Evolutionary conservation across 2,329 filamentous ascomycete genomes (phyloP).

Genomic region (Beauveria australis): DNA sequence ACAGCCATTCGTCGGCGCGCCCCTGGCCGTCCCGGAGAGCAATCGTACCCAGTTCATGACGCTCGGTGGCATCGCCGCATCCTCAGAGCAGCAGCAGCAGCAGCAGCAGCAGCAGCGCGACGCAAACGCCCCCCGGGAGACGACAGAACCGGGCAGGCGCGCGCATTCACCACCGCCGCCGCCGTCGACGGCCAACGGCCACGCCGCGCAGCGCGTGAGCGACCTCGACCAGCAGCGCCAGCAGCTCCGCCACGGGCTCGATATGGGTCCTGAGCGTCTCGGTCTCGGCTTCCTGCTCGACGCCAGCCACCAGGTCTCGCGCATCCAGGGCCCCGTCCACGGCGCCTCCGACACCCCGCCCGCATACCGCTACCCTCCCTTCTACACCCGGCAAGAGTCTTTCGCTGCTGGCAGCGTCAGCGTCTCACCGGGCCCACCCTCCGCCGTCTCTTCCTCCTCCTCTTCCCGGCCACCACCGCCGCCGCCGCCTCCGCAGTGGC

Average conservation of each 20-base stretch:
- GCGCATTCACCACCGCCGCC: background rate
- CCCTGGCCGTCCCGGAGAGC: too few relatives aligned
- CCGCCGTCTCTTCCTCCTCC: background rate
- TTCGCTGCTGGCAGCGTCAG: background rate
- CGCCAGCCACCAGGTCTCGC: conserved; percentile 44
- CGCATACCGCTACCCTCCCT: background rate
- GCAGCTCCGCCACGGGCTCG: conserved; percentile 45
- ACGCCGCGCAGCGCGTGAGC: conserved; percentile 1
- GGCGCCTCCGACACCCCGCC: conserved; percentile 32
- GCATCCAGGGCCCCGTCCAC: conserved; percentile 42
- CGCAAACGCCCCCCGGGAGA: conserved; percentile 13
- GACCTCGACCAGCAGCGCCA: conserved; percentile 38
- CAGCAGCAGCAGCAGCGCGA: background rate
- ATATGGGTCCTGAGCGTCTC: conserved; percentile 57
- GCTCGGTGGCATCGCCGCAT: background rate
- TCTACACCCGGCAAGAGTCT: background rate
- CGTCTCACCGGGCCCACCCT: background rate
- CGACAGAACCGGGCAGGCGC: conserved; percentile 9
- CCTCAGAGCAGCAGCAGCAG: background rate
- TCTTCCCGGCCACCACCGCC: background rate
- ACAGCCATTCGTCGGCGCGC: conserved; percentile 43
- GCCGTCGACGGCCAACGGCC: background rate
- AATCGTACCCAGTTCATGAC: too few relatives aligned
- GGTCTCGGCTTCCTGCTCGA: conserved; percentile 68
- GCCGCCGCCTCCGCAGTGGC: background rate